These are phyloP conservation scores for Cryphonectria nitschkei DNA, from an alignment of 2,329 filamentous ascomycete species.

Conservation along the genomic window DNA sequence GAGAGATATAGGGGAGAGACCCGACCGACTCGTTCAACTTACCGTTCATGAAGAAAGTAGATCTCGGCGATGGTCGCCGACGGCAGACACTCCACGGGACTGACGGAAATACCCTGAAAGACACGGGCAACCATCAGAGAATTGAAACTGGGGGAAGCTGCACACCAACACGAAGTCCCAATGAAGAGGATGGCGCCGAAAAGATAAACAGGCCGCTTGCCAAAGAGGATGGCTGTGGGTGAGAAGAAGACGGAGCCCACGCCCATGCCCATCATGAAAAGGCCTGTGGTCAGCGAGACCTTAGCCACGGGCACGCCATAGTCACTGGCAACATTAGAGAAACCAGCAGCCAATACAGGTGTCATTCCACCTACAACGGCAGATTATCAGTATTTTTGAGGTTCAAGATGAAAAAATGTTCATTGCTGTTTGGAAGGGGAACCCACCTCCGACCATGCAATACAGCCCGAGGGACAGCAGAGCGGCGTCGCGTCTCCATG, in stretches of 20 bases:
- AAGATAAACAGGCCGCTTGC: conserved; percentile 90
- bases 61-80: conserved; percentile 96
- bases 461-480: conserved; percentile 86
- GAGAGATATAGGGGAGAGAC: not conserved
- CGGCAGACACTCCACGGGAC: conserved; percentile 88
- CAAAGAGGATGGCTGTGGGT: conserved; percentile 87
- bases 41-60: conserved; percentile 88
- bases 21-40: not conserved
- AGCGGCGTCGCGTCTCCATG: conserved; percentile 78
- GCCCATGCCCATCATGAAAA: conserved; percentile 94
- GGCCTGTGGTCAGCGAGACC: conserved; percentile 84
- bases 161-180: conserved; percentile 80
- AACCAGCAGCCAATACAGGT: conserved; percentile 85
- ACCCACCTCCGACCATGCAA: conserved; percentile 76
- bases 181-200: conserved; percentile 78
- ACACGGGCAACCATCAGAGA: conserved; percentile 82
- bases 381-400: too few relatives aligned
- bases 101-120: conserved; percentile 85
- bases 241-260: conserved; percentile 82
- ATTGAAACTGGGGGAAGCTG: conserved; percentile 76
- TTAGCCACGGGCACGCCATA: conserved; percentile 68
- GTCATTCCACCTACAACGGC: conserved; percentile 67
- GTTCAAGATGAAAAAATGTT: too few relatives aligned
- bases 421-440: too few relatives aligned
- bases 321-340: conserved; percentile 73